Evolutionary conservation across 768 basidiomycete species (phyloP), one percentile per base, ranked within the genome.

Genomic region (Macrolepiota fuliginosa): DNA sequence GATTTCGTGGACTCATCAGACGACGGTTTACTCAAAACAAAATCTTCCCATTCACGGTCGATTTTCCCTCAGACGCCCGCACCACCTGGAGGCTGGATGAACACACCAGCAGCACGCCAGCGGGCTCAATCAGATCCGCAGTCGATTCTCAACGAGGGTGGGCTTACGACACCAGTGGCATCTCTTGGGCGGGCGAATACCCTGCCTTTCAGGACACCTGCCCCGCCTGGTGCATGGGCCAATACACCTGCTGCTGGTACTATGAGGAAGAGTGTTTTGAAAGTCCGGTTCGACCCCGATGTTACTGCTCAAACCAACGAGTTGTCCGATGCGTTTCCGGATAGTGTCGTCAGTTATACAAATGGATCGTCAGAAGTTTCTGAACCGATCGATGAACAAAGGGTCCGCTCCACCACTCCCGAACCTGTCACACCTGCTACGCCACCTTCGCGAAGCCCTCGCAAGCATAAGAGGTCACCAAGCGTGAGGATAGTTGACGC

Each of bases 401-500:
- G 3, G 29, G 49, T 51, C 13, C 65, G 63, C 13, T 27, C 60
- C 29, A 42, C 62, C 24, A 69, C 67, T n/a, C 68, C 70, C 37
- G 65, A 69, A 15, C 57, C 65, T 22, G 56, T 24, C n/a, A 42
- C 35, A 12, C 66, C 65, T n/a, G 45, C 51, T 13, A 42, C 61
- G 9, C 63, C 61, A 19, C 56, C 53, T 35, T 63, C 63, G 19
- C 61, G 50, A 27, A 64, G 60, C 19, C 73, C 76, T 47, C 78
- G 81, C 22, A 84, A 79, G 69, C 60, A 50, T 15, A 54, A 49
- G 46, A 29, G 60, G 11, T 77, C 81, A 0, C 79, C 82, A 5
- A 77, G 77, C 53, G 79, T 92, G 37, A 83, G 88, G 25, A 68
- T 91, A n/a, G 74, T 92, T 27, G 90, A 92, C 72, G 88, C 86